Evolutionary conservation across 805 yeast genomes (phyloP), one percentile per base, ranked within the genome.

Genomic region (Lachancea quebecensis): DNA sequence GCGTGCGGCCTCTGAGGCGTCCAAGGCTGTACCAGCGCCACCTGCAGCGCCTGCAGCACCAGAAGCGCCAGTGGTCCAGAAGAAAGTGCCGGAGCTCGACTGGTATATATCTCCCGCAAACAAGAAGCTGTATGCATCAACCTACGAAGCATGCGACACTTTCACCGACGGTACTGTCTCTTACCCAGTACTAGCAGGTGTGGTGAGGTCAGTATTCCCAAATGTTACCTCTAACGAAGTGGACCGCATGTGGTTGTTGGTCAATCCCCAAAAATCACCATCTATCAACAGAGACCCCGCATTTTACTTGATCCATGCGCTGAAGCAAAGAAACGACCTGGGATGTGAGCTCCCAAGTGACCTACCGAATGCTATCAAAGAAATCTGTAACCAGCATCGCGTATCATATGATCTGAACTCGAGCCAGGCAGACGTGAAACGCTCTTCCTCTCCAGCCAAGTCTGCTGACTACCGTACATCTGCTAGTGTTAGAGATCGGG

Each of bases 81-180:
- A 38, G 17, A 29, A 10, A n/a, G 40, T 39, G 10, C 38, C 43
- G 12, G 35, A 33, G 29, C 54, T 93, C 59, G 96, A 90, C 62
- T 93, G 99, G 99, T 93, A 93, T 67, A 89, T 93, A 53, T 81
- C 96, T 3, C 98, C 97, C 17, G 75, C 81, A 9, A 98, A 93
- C 58, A 79, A 81, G 58, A 55, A 78, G 2, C 77, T 83, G 12
- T 93, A 93, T 66, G 91, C 86, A 58, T 72, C 83, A 29, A 78
- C 93, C 30, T 85, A 89, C 61, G 71, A 81, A 33, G 25, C 55
- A 1, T 52, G 60, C 34, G 44, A 48, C 12, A 74, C 83, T 25
- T 80, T 87, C 43, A 69, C 85, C 42, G 97, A 91, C 67, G 98
- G 98, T 9, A 73, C 95, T 49, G 80, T 89, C 36, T 73, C 81